Percentiles rank a stretch among this genome's conserved stretches.
Conservation (phyloP, 306 rosid species). For the Vigna angularis region DNA sequence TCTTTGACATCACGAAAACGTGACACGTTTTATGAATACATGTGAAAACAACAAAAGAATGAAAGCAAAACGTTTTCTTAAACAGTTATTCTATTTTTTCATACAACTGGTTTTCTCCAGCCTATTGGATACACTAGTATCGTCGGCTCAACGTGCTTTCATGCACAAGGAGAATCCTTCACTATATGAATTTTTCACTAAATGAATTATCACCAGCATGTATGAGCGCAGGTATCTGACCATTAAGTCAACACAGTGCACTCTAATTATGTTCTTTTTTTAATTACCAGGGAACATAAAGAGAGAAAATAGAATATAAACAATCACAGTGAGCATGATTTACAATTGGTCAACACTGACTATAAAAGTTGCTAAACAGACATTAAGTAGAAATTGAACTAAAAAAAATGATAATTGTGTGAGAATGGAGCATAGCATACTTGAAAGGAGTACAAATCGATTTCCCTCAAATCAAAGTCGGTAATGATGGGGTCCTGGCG, state of each 20-base stretch:
- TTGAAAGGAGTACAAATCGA: constrained; percentile 93
- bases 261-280: not conserved
- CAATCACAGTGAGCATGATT: not conserved
- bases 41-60: not conserved
- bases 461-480: constrained; percentile 78
- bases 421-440: constrained; percentile 53
- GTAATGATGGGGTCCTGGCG: constrained; percentile 61
- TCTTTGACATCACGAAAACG: not conserved
- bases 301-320: not conserved
- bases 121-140: no score
- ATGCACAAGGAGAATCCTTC: no score
- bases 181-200: no score
- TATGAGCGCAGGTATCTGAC: no score
- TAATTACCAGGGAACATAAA: not conserved
- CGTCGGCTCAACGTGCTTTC: no score
- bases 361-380: not conserved
- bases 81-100: not conserved
- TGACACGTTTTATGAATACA: not conserved
- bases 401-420: not conserved
- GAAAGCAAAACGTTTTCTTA: not conserved
- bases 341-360: not conserved
- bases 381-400: no score
- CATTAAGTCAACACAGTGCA: not conserved
- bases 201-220: no score
- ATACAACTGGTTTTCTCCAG: no score